Conservation (phyloP, 2,329 filamentous ascomycete genomes). For the Zymoseptoria brevis region DNA sequence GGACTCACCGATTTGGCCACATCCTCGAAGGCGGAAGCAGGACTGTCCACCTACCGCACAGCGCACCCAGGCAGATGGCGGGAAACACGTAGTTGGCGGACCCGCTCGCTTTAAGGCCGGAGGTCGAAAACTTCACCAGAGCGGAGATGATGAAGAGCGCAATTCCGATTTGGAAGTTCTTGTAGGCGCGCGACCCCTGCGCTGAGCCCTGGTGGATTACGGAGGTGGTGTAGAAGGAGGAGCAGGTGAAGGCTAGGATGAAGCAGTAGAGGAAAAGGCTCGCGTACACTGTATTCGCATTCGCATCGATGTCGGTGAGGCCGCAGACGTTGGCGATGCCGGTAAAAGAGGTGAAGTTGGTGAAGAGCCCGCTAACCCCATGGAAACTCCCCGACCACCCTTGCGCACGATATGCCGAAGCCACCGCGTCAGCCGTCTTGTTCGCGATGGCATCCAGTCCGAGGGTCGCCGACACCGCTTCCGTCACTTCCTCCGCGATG, state of each 20-base stretch:
- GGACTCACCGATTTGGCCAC: not conserved
- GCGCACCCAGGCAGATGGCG: not conserved
- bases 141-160: not conserved
- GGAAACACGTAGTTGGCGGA: not conserved
- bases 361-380: not conserved
- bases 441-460: not conserved
- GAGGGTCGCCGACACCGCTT: not conserved
- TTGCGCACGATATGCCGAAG: not conserved
- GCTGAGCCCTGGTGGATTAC: not conserved
- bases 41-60: not conserved
- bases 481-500: not conserved
- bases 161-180: not conserved
- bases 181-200: not conserved
- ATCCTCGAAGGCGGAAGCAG: not conserved
- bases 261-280: not conserved
- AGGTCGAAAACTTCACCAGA: not conserved
- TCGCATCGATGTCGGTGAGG: not conserved
- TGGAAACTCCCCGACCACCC: not conserved
- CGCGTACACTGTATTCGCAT: no score
- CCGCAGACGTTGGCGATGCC: not conserved
- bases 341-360: not conserved
- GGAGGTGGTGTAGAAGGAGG: not conserved
- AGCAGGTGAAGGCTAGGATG: not conserved
- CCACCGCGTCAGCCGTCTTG: not conserved
- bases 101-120: not conserved